Evolutionary conservation across 768 basidiomycete genomes (phyloP).

Genomic region (Kwoniella botswanensis): DNA sequence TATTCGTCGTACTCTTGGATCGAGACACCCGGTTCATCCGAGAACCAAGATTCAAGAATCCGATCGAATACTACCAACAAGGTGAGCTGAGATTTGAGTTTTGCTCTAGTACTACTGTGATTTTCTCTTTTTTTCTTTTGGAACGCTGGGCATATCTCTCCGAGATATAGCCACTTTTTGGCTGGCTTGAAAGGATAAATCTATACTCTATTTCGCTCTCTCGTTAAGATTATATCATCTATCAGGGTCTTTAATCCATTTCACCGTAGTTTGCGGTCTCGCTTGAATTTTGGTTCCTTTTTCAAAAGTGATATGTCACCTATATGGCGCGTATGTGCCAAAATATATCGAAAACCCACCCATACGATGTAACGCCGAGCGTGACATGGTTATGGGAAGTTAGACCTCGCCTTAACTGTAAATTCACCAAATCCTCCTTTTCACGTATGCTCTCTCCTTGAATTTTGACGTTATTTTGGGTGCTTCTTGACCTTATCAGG

Average conservation of each 20-base stretch:
- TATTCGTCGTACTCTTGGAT: background rate
- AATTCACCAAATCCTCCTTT: background rate
- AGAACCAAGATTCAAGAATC: background rate
- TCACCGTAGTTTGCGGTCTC: conserved; percentile 11
- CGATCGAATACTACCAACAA: background rate
- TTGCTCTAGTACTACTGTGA: background rate
- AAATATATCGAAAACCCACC: background rate
- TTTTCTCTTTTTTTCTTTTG: background rate
- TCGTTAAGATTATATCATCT: background rate
- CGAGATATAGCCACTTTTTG: background rate
- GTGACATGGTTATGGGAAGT: background rate
- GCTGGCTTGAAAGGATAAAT: background rate
- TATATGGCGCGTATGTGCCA: conserved; percentile 18
- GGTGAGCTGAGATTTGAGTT: conserved; percentile 9
- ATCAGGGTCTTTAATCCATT: conserved; percentile 6
- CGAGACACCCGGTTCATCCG: conserved; percentile 8
- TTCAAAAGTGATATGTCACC: conserved; percentile 6
- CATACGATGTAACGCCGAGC: conserved; percentile 3
- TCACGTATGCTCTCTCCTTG: background rate
- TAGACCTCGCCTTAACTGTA: conserved; percentile 9
- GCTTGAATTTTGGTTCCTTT: background rate
- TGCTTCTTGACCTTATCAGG: conserved; percentile 11
- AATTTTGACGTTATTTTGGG: conserved; percentile 15
- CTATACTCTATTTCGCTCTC: background rate
- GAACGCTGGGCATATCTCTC: conserved; percentile 12